These are phyloP conservation scores for Magnusiomyces sp. DNA, from an alignment of 1,139 yeast genomes.

Conservation along the genomic window DNA sequence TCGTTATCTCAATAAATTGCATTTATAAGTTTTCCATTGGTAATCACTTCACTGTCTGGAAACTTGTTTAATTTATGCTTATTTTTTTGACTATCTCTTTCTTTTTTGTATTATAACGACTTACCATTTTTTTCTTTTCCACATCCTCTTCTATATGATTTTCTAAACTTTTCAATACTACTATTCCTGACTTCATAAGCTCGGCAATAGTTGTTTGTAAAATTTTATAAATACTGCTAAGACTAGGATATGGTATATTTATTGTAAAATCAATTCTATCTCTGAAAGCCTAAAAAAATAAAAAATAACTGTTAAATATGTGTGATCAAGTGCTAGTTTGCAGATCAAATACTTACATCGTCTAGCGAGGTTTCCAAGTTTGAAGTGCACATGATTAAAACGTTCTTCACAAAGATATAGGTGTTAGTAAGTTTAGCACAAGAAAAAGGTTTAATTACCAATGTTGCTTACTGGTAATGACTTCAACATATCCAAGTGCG, in stretches of 20 bases:
- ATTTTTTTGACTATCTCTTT: neutral
- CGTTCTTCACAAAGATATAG: neutral
- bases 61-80: neutral
- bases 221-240: neutral
- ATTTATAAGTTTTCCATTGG: neutral
- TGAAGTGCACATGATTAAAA: slow-evolving; percentile 1
- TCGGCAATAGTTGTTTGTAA: slow-evolving; percentile 1
- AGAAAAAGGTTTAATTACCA: neutral
- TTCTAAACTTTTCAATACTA: neutral
- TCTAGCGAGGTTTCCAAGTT: slow-evolving; percentile 3
- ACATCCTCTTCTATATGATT: neutral
- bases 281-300: neutral
- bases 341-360: slow-evolving; percentile 1
- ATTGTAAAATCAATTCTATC: slow-evolving; percentile 3
- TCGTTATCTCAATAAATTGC: too few relatives aligned
- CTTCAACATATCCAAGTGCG: slow-evolving; percentile 2
- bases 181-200: neutral
- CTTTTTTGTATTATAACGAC: neutral
- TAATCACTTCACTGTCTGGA: neutral
- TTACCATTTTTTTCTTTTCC: neutral
- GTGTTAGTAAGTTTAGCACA: neutral
- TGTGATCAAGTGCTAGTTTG: neutral
- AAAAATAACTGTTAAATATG: neutral
- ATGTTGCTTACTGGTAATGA: neutral
- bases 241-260: neutral